Evolutionary conservation across 371 early-diverging fungal genomes (phyloP).

Genomic region (Mucor indicus): DNA sequence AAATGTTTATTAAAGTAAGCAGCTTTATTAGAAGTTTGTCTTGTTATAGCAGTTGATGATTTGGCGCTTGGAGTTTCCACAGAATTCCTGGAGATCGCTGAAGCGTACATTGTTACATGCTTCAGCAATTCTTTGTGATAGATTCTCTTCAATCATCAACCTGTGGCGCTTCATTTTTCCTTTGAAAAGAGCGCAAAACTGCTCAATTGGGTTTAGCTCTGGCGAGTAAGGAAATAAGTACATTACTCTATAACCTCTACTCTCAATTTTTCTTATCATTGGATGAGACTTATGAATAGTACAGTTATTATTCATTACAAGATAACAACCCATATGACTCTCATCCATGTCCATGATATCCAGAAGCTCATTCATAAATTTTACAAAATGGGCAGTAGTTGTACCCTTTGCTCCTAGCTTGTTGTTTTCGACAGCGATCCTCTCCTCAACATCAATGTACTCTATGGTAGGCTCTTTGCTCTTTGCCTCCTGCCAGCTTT

Average conservation of each 20-base stretch:
- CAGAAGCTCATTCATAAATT: conserved; percentile 11
- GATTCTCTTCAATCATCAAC: conserved; percentile 11
- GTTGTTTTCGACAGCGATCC: background rate
- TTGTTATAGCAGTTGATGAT: background rate
- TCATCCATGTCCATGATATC: conserved; percentile 8
- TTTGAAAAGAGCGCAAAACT: conserved; percentile 12
- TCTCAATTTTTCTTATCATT: conserved; percentile 6
- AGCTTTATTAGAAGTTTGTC: too few species aligned
- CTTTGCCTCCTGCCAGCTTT: conserved; percentile 6
- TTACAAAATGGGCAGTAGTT: conserved; percentile 12
- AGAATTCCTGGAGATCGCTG: background rate
- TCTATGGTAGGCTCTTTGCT: conserved; percentile 7
- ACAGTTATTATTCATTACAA: conserved; percentile 6
- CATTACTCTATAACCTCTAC: conserved; percentile 11
- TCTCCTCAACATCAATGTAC: conserved; percentile 3
- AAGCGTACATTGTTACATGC: conserved; percentile 1
- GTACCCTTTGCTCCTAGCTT: conserved; percentile 7
- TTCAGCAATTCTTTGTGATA: conserved; percentile 7
- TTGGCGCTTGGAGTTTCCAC: background rate
- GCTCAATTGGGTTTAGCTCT: conserved; percentile 7
- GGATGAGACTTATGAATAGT: conserved; percentile 9
- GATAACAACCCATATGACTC: conserved; percentile 2
- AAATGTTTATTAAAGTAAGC: too few species aligned
- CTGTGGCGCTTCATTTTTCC: conserved; percentile 14
- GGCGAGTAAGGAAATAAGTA: conserved; percentile 8